Base-by-base conservation (phyloP, 371 early-diverging fungal genomes). In the Mucor circinelloides region DNA sequence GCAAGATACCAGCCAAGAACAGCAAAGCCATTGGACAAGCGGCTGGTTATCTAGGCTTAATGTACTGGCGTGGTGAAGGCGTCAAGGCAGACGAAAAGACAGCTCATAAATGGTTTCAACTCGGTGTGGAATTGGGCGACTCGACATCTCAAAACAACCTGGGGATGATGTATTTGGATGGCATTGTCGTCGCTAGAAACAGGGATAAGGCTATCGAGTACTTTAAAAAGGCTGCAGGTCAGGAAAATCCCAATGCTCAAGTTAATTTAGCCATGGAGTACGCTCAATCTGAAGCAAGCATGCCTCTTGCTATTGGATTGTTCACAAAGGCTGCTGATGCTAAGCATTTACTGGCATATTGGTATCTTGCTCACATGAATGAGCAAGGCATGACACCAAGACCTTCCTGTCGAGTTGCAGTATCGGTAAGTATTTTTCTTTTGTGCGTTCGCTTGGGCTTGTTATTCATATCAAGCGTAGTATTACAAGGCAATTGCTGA, bases 41-140 rank as follows among this genome's bases (percentile, higher is more conserved):
- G 0, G 92, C 94, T 8, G 93, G 92, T 0, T 86, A 89, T 64
- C 67, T 94, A 10, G 99, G 97, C 0, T 69, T 80, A 19, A 97
- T 98, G 97, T 88, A 92, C 68, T 85, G 91, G 90, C 89, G 98
- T 42, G 99, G 98, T 34, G 97, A 97, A 71, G 95, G 96, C 25
- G 90, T 89, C n/a, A 60, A 79, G 3, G 78, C 64, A 12, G 79
- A 88, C 67, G 77, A 86, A 4, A 70, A 64, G 6, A 84, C 75
- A 12, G 98, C 98, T 0, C 63, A 85, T 21, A 36, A 76, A 46
- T 97, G 95, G 93, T 95, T 96, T 72, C 73, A 79, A 30, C 64
- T 84, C 3, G 97, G 94, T 6, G 85, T 86, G 0, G 67, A 77
- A 61, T 75, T 88, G 64, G 85, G 85, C 21, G 89, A 94, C 68